phyloP scores from a whole-genome alignment of 192 early-diverging fungal genomes.

The Martensiomyces pterosporus region DNA sequence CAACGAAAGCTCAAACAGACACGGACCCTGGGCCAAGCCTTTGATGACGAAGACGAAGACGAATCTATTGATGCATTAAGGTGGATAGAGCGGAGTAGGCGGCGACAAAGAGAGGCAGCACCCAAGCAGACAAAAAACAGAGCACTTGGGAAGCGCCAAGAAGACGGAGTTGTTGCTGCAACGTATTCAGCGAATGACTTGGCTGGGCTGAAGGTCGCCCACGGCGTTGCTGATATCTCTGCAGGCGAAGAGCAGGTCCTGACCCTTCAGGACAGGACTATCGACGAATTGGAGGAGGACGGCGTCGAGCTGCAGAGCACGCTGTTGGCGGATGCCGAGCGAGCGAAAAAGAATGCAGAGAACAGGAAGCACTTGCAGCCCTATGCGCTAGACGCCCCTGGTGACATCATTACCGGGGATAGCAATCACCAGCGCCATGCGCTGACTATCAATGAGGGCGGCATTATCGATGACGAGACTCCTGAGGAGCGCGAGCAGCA shows the following conservation, averaged over 20 bases:
- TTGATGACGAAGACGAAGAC: constrained; percentile 35
- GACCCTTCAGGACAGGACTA: constrained; percentile 77
- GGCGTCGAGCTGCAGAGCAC: constrained; percentile 73
- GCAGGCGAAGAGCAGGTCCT: constrained; percentile 74
- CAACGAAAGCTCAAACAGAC: constrained; percentile 56
- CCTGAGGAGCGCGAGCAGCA: constrained; percentile 5
- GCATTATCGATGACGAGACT: constrained; percentile 37
- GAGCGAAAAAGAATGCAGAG: constrained; percentile 66
- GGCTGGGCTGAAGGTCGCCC: constrained; percentile 69
- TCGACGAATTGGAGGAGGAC: constrained; percentile 59
- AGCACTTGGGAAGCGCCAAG: too few species aligned
- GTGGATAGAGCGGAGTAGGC: constrained; percentile 64
- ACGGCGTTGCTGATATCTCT: constrained; percentile 62
- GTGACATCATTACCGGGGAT: too few species aligned
- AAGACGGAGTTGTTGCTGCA: too few species aligned
- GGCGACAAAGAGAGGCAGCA: constrained; percentile 51
- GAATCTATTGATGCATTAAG: constrained; percentile 58
- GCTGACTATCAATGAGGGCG: constrained; percentile 55
- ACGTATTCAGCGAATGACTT: constrained; percentile 51
- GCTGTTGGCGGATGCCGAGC: constrained; percentile 63
- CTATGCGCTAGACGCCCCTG: too few species aligned
- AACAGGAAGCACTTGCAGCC: constrained; percentile 61
- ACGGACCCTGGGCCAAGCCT: constrained; percentile 56
- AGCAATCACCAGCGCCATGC: too few species aligned
- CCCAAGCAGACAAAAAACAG: constrained; percentile 39